Conservation (phyloP, 371 early-diverging fungal genomes). For the Synchytrium microbalum region DNA sequence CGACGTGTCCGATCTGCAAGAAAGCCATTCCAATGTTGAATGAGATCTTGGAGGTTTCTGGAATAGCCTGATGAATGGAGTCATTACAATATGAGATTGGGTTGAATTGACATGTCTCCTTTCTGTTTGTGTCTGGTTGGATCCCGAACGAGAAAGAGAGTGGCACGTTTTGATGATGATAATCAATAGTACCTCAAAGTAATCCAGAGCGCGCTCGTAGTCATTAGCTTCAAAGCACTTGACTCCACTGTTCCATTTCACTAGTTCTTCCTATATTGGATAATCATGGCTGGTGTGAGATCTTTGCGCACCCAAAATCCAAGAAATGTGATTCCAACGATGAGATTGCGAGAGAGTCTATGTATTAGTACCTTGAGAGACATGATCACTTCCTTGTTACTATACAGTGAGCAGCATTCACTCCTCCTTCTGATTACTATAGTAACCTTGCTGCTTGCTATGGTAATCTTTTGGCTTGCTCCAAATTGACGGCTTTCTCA, state of each 20-base stretch:
- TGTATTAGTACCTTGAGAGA: no score
- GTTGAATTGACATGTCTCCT: not conserved
- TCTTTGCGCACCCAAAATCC: no score
- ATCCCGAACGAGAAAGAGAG: no score
- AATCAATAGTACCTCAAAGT: constrained; percentile 48
- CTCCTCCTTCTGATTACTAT: no score
- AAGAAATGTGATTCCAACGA: no score
- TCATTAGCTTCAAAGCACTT: constrained; percentile 58
- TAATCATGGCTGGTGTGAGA: no score
- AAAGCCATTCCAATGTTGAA: constrained; percentile 88
- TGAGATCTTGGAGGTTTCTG: constrained; percentile 86
- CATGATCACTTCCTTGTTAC: no score
- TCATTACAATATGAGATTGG: not conserved
- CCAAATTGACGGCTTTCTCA: no score
- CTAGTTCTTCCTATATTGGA: constrained; percentile 65
- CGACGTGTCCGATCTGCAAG: constrained; percentile 62
- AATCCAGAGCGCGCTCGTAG: constrained; percentile 51
- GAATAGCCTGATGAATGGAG: constrained; percentile 55
- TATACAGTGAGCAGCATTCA: no score
- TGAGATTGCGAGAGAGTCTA: no score
- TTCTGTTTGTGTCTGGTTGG: not conserved
- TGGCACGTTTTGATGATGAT: not conserved
- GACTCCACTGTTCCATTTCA: constrained; percentile 68
- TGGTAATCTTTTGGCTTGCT: no score
- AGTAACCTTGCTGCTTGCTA: no score